These are phyloP conservation scores for Cucumis cinereus DNA, from an alignment of 306 rosid species.

Conservation along the genomic window DNA sequence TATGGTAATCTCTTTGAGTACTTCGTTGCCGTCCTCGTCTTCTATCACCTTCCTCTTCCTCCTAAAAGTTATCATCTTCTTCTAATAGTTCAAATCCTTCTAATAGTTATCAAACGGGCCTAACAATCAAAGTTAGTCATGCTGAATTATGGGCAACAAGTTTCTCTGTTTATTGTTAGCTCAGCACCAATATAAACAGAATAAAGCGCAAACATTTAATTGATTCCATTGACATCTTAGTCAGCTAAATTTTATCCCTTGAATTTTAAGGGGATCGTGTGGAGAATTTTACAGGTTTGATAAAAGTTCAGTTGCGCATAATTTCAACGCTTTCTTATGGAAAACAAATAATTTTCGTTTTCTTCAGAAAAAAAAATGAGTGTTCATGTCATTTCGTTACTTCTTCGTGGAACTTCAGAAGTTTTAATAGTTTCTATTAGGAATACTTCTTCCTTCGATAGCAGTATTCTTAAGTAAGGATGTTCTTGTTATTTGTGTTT, in stretches of 20 bases:
- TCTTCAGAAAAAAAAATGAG: not conserved
- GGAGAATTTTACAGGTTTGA: not conserved
- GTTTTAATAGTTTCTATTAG: not conserved
- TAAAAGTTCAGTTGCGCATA: not conserved
- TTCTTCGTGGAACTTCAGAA: not conserved
- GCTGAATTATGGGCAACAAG: not conserved
- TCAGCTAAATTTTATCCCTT: not conserved
- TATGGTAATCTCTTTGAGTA: no score
- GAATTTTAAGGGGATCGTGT: not conserved
- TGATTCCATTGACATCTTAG: conserved; percentile 3
- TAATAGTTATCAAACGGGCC: not conserved
- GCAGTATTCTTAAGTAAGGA: not conserved
- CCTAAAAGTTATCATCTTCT: no score
- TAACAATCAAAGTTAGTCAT: not conserved
- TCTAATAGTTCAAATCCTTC: no score
- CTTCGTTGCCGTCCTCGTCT: no score
- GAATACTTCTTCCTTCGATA: not conserved
- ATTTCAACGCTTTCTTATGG: not conserved
- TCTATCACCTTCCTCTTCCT: no score
- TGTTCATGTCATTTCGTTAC: not conserved
- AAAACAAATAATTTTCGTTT: not conserved
- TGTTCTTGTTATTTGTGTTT: not conserved
- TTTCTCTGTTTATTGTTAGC: not conserved
- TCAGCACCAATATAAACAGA: not conserved
- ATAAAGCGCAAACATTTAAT: not conserved